Percentiles rank a stretch among this genome's conserved stretches.
Conservation (phyloP, 1,284 basidiomycete species). For the Trametes sp. region DNA sequence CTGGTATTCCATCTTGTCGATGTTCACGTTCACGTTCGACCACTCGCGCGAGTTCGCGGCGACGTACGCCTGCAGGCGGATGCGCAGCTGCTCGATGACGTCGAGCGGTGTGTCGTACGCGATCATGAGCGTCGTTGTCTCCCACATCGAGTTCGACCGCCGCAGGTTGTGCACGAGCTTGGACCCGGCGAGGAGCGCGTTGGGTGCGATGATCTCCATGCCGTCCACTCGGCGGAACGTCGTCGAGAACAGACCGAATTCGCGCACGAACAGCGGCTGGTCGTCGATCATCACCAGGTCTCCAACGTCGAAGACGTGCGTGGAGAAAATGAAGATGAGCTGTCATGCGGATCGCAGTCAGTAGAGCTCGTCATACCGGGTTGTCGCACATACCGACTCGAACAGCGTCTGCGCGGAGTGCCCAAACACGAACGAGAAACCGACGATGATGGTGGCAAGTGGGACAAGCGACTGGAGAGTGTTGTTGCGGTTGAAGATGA, state of each 20-base stretch:
- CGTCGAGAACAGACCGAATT: slow-evolving; percentile 86
- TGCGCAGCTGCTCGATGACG: slow-evolving; percentile 71
- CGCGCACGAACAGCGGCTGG: slow-evolving; percentile 66
- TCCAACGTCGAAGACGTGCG: slow-evolving; percentile 81
- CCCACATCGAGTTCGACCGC: slow-evolving; percentile 77
- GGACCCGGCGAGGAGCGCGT: slow-evolving; percentile 73
- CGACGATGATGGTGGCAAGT: slow-evolving; percentile 80
- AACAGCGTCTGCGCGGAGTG: slow-evolving; percentile 85
- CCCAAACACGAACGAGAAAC: slow-evolving; percentile 85
- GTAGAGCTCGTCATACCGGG: too few species aligned
- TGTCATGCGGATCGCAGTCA: slow-evolving; percentile 32
- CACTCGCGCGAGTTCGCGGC: slow-evolving; percentile 77
- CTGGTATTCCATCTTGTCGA: slow-evolving; percentile 81
- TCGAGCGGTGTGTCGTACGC: slow-evolving; percentile 74
- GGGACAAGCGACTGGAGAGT: slow-evolving; percentile 84
- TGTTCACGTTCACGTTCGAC: slow-evolving; percentile 66
- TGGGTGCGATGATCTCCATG: slow-evolving; percentile 83
- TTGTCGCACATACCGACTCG: slow-evolving; percentile 63
- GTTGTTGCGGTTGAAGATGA: slow-evolving; percentile 79
- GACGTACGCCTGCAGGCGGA: slow-evolving; percentile 67
- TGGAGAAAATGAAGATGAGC: slow-evolving; percentile 87
- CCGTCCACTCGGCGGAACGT: slow-evolving; percentile 83
- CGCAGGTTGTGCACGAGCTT: slow-evolving; percentile 84
- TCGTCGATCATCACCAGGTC: slow-evolving; percentile 84
- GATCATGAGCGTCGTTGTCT: slow-evolving; percentile 71